phyloP scores from a whole-genome alignment of 2,329 filamentous ascomycete species.

The Zasmidium angulare region DNA sequence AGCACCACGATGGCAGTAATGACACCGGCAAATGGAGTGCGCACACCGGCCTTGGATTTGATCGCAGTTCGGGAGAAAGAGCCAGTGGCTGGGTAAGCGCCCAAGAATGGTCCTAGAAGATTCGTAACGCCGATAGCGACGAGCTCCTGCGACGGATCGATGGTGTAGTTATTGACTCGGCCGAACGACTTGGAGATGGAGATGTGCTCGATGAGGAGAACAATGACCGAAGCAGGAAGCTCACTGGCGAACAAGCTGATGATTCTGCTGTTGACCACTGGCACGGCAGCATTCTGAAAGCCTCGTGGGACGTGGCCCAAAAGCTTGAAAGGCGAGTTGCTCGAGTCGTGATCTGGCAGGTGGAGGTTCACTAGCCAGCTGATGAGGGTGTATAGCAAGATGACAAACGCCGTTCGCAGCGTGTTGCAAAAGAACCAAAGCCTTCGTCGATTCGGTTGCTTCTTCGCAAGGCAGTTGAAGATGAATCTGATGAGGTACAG shows the following conservation, averaged over 20 bases:
- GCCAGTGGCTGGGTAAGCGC: slow-evolving; percentile 87
- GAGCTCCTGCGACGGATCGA: slow-evolving; percentile 93
- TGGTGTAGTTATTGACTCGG: slow-evolving; percentile 91
- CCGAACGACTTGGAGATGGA: slow-evolving; percentile 97
- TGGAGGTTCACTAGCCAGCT: slow-evolving; percentile 80
- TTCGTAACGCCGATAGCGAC: slow-evolving; percentile 92
- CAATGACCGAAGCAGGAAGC: slow-evolving; percentile 82
- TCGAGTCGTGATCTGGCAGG: slow-evolving; percentile 38
- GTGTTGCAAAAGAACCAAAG: slow-evolving; percentile 88
- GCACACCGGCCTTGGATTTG: slow-evolving; percentile 93
- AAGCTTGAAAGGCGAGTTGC: slow-evolving; percentile 65
- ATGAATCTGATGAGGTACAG: slow-evolving; percentile 72
- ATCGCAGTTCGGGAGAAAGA: slow-evolving; percentile 97
- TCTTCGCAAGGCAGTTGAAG: slow-evolving; percentile 67
- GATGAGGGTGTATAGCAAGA: slow-evolving; percentile 87
- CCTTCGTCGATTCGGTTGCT: slow-evolving; percentile 68
- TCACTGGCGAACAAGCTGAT: slow-evolving; percentile 68
- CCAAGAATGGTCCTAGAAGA: slow-evolving; percentile 85
- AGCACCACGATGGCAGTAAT: slow-evolving; percentile 85
- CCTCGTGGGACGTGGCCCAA: slow-evolving; percentile 78
- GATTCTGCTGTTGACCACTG: slow-evolving; percentile 64
- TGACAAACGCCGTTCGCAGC: slow-evolving; percentile 85
- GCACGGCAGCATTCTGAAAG: slow-evolving; percentile 76
- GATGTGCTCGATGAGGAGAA: slow-evolving; percentile 95
- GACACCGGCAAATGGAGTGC: slow-evolving; percentile 85